Evolutionary conservation across 345 rosid genomes (phyloP).

Genomic region (Carallia brachiata): DNA sequence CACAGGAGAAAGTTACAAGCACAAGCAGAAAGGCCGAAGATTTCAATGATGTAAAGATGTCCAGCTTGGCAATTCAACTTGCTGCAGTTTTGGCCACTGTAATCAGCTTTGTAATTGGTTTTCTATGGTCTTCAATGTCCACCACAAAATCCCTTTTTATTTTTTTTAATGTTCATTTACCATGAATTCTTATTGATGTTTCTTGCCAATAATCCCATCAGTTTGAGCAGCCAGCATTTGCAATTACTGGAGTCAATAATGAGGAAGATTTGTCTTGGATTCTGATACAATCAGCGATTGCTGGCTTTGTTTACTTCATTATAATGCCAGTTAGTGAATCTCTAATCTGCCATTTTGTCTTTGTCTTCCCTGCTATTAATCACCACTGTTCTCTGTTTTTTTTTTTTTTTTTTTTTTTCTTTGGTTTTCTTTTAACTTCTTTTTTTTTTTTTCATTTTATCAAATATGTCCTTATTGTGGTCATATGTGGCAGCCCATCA

Average conservation of each 20-base stretch:
- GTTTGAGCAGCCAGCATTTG: constrained; percentile 71
- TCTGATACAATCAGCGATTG: constrained; percentile 49
- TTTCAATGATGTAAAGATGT: constrained; percentile 31
- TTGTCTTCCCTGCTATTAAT: background rate
- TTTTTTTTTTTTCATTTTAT: background rate
- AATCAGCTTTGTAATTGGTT: constrained; percentile 8
- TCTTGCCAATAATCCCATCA: constrained; percentile 19
- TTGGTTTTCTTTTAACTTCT: background rate
- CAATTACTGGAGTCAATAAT: constrained; percentile 76
- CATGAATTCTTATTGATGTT: background rate
- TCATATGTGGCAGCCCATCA: constrained; percentile 58
- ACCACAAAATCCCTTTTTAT: background rate
- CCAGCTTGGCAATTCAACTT: constrained; percentile 48
- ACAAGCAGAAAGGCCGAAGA: constrained; percentile 21
- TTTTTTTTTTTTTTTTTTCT: background rate
- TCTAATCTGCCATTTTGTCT: no score
- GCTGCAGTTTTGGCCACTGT: constrained; percentile 59
- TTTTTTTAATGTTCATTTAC: background rate
- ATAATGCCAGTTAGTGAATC: constrained; percentile 61
- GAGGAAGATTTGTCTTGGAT: constrained; percentile 44
- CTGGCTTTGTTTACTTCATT: constrained; percentile 68
- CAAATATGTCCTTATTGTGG: background rate
- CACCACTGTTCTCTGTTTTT: background rate
- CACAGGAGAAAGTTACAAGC: constrained; percentile 28
- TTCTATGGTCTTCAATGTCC: no score